These are phyloP conservation scores for Zygoascus sp. DNA, from an alignment of 1,139 yeast genomes.

Conservation along the genomic window DNA sequence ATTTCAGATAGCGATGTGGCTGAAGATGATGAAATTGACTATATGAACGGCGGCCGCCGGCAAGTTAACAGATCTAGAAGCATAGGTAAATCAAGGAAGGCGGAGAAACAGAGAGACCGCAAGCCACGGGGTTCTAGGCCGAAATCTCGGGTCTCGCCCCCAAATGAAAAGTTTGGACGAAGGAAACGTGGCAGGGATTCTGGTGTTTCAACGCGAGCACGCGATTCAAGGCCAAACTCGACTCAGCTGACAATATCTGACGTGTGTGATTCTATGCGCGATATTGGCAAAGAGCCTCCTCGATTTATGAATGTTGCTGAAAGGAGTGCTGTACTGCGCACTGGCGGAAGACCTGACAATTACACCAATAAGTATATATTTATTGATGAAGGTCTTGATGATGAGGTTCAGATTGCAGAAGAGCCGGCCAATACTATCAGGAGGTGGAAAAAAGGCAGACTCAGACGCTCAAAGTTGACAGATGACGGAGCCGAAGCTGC, in stretches of 20 bases:
- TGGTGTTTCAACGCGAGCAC: neutral
- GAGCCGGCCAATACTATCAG: slow-evolving; percentile 12
- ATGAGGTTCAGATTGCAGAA: slow-evolving; percentile 6
- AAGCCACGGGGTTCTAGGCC: no score
- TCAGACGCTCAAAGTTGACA: neutral
- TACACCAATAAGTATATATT: slow-evolving; percentile 12
- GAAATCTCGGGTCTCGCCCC: no score
- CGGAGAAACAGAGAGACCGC: no score
- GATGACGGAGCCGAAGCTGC: no score
- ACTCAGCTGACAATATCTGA: slow-evolving; percentile 4
- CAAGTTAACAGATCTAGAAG: neutral
- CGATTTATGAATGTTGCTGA: slow-evolving; percentile 11
- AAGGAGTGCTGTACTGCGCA: slow-evolving; percentile 5
- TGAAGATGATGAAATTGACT: slow-evolving; percentile 4
- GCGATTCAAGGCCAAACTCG: neutral
- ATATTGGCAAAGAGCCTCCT: slow-evolving; percentile 1
- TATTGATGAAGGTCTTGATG: slow-evolving; percentile 3
- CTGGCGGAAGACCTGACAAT: slow-evolving; percentile 1
- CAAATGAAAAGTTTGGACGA: neutral
- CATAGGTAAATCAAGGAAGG: no score
- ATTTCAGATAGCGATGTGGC: neutral
- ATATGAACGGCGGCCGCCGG: neutral
- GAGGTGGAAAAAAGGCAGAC: slow-evolving; percentile 13
- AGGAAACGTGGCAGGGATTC: neutral
- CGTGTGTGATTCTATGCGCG: slow-evolving; percentile 1